These are phyloP conservation scores for Symbiodinium natans DNA, from an alignment of 73 alveolate species.

Conservation along the genomic window DNA sequence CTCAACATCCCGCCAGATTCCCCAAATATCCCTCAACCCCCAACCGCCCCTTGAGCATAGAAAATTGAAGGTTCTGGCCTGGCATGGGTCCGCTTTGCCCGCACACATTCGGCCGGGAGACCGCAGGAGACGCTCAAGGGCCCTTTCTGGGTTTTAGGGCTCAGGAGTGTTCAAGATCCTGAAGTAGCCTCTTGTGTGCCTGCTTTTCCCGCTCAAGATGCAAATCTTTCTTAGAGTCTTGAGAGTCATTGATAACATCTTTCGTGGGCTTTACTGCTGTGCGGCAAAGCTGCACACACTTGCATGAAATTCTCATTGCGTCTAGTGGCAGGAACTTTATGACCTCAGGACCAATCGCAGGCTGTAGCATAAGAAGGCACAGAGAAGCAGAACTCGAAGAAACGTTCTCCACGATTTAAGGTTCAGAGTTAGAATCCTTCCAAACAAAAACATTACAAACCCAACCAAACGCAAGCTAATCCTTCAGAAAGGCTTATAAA, in stretches of 20 bases:
- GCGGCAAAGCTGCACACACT: background rate
- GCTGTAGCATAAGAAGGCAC: too few species aligned
- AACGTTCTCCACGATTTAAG: too few species aligned
- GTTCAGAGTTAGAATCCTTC: background rate
- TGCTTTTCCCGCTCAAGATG: too few species aligned
- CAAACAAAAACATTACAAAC: too few species aligned
- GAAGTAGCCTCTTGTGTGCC: too few species aligned
- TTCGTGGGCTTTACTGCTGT: background rate
- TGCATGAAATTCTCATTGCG: background rate
- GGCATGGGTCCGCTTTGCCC: conserved; percentile 39
- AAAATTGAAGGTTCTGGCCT: conserved; percentile 41
- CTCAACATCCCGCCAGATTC: background rate
- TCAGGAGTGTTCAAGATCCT: background rate
- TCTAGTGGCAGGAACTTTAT: too few species aligned
- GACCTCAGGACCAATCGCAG: too few species aligned
- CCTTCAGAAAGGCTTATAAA: background rate
- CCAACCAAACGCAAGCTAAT: too few species aligned
- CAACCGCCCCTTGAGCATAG: background rate
- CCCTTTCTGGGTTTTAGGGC: background rate
- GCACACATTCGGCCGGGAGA: conserved; percentile 82
- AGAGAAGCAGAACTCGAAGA: too few species aligned
- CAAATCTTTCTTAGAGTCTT: too few species aligned
- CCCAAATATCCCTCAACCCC: too few species aligned
- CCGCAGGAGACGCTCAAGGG: conserved; percentile 7
- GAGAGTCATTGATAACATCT: too few species aligned